A percentile compares a stretch with the other conserved stretches of the same genome.
Evolutionary conservation across 2,329 filamentous ascomycete genomes (phyloP).

Genomic region (Chrysosphaeria jannelii): DNA sequence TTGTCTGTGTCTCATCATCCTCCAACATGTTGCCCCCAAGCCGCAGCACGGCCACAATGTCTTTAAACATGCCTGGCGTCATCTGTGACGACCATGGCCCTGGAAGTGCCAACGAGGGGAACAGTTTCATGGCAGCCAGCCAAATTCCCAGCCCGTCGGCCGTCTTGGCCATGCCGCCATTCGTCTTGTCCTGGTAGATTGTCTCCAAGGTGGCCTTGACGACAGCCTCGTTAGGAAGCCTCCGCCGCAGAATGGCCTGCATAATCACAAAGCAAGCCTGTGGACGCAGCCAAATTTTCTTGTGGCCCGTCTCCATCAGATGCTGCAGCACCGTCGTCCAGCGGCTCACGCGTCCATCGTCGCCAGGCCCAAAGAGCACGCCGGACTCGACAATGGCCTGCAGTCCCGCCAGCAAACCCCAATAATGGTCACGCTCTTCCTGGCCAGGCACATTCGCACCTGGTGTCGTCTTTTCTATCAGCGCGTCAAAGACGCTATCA

Average conservation of each 20-base stretch:
- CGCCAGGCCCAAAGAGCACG: conserved; percentile 24
- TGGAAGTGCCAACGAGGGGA: conserved; percentile 32
- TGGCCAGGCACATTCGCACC: conserved; percentile 26
- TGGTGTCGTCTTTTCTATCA: conserved; percentile 23
- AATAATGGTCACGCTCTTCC: conserved; percentile 61
- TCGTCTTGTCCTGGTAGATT: conserved; percentile 18
- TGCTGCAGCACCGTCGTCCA: conserved; percentile 42
- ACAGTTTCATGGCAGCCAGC: conserved; percentile 36
- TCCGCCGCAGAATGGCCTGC: conserved; percentile 26
- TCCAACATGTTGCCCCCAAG: conserved; percentile 17
- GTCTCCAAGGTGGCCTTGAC: conserved; percentile 26
- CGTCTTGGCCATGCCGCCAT: conserved; percentile 35
- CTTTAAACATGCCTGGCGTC: conserved; percentile 31
- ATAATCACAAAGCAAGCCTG: conserved; percentile 66
- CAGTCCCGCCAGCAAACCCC: conserved; percentile 65
- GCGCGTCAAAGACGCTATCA: conserved; percentile 19
- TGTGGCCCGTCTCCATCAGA: conserved; percentile 41
- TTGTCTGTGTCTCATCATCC: neutral
- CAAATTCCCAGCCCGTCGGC: conserved; percentile 77
- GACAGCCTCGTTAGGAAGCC: conserved; percentile 25
- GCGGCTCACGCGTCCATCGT: conserved; percentile 7
- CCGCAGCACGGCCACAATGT: conserved; percentile 43
- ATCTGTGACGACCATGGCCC: conserved; percentile 59
- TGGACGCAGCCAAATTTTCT: conserved; percentile 69
- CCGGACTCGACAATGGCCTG: conserved; percentile 61